Evolutionary conservation across 1,284 basidiomycete species (phyloP).

Genomic region (Ustilago xerochloae): DNA sequence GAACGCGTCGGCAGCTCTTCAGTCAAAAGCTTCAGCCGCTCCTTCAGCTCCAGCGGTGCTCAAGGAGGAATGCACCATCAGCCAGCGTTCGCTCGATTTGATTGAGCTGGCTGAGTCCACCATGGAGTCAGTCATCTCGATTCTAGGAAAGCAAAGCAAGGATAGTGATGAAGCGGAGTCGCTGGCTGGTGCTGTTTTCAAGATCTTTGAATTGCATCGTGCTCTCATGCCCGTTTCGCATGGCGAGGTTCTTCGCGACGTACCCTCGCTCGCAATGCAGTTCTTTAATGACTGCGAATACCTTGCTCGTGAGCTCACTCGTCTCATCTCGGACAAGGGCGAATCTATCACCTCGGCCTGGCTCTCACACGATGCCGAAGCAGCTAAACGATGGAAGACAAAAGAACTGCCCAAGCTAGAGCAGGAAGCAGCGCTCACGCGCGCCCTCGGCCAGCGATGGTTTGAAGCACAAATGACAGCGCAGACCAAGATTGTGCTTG

Average conservation of each 20-base stretch:
- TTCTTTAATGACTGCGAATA: slow-evolving; percentile 88
- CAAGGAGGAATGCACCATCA: slow-evolving; percentile 48
- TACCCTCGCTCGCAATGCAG: slow-evolving; percentile 77
- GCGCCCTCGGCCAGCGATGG: slow-evolving; percentile 48
- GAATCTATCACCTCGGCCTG: slow-evolving; percentile 21
- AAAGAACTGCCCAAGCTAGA: slow-evolving; percentile 32
- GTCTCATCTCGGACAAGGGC: slow-evolving; percentile 66
- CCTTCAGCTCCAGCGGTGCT: neutral
- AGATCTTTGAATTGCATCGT: slow-evolving; percentile 82
- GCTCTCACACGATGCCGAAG: slow-evolving; percentile 18
- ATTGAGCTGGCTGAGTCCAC: slow-evolving; percentile 31
- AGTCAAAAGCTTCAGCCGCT: neutral
- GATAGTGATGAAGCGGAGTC: slow-evolving; percentile 17
- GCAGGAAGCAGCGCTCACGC: slow-evolving; percentile 40
- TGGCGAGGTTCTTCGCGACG: slow-evolving; percentile 72
- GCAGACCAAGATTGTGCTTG: slow-evolving; percentile 71
- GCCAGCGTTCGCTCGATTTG: slow-evolving; percentile 43
- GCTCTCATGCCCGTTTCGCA: slow-evolving; percentile 83
- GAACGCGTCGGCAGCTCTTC: neutral
- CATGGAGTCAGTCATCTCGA: slow-evolving; percentile 22
- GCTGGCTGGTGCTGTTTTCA: slow-evolving; percentile 49
- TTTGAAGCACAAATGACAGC: slow-evolving; percentile 56
- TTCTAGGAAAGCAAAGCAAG: neutral
- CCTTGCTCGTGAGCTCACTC: slow-evolving; percentile 70
- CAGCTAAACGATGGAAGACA: slow-evolving; percentile 16